Percentiles rank a stretch among this genome's conserved stretches.
phyloP scores from a whole-genome alignment of 78 protist species.

The Protostelium mycophagum region DNA sequence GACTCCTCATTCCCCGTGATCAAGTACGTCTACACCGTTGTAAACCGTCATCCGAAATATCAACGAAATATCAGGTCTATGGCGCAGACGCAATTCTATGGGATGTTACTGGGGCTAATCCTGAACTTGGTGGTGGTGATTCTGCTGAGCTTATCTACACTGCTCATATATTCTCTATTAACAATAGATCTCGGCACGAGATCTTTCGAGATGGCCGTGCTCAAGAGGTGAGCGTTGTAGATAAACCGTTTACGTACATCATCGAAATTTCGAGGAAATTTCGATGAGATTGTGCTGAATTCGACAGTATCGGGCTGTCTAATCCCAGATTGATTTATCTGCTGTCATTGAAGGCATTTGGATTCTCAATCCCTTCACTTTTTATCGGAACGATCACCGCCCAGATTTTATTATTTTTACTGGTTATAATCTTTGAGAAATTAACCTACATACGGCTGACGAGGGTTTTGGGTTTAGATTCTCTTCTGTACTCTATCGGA shows the following conservation, averaged over 20 bases:
- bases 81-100: background rate
- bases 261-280: too few relatives aligned
- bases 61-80: background rate
- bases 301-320: background rate
- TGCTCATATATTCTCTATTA: slow-evolving; percentile 87
- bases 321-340: slow-evolving; percentile 44
- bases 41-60: background rate
- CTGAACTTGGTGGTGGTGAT: slow-evolving; percentile 52
- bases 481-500: background rate
- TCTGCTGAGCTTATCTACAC: slow-evolving; percentile 52
- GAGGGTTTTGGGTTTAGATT: background rate
- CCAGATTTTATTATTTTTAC: slow-evolving; percentile 10
- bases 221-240: slow-evolving; percentile 79
- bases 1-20: background rate
- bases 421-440: background rate
- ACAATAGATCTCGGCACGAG: slow-evolving; percentile 84
- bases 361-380: slow-evolving; percentile 20
- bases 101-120: background rate
- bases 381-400: slow-evolving; percentile 27
- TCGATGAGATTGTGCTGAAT: background rate
- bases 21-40: background rate
- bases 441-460: background rate
- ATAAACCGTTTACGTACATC: background rate
- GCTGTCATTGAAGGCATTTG: slow-evolving; percentile 5
- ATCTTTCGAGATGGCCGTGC: slow-evolving; percentile 84